These are phyloP conservation scores for Vigna nakashimae DNA, from an alignment of 306 rosid species.

Conservation along the genomic window DNA sequence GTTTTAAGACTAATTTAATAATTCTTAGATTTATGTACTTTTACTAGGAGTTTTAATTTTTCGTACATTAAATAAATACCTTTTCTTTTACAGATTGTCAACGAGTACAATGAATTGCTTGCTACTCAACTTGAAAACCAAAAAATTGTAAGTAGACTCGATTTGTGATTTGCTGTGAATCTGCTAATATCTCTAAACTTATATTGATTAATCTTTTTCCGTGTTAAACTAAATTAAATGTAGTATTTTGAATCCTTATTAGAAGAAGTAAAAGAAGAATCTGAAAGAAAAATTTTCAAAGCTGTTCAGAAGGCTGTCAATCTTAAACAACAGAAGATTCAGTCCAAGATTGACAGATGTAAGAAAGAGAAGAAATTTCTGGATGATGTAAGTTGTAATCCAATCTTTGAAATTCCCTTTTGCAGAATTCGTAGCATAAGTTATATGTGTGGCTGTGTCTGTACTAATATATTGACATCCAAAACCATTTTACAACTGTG, in stretches of 20 bases:
- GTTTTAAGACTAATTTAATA: constrained; percentile 37
- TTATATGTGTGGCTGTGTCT: too few relatives aligned
- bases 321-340: constrained; percentile 80
- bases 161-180: constrained; percentile 20
- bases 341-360: constrained; percentile 77
- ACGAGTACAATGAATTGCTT: constrained; percentile 89
- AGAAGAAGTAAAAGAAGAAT: constrained; percentile 87
- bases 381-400: constrained; percentile 68
- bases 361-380: constrained; percentile 83
- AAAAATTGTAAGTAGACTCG: constrained; percentile 66
- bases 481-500: too few relatives aligned
- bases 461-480: too few relatives aligned
- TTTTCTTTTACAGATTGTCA: constrained; percentile 75
- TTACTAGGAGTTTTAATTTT: constrained; percentile 29
- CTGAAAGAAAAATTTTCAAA: constrained; percentile 69
- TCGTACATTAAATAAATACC: background rate
- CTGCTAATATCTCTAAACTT: background rate
- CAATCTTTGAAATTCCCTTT: constrained; percentile 9
- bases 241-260: constrained; percentile 93
- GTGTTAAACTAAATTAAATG: constrained; percentile 38
- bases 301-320: constrained; percentile 75
- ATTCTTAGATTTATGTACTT: constrained; percentile 21
- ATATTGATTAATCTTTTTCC: constrained; percentile 2
- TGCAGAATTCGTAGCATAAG: background rate
- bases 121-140: constrained; percentile 93